Evolutionary conservation across 768 basidiomycete species (phyloP).

Genomic region (Leccinum broughii): DNA sequence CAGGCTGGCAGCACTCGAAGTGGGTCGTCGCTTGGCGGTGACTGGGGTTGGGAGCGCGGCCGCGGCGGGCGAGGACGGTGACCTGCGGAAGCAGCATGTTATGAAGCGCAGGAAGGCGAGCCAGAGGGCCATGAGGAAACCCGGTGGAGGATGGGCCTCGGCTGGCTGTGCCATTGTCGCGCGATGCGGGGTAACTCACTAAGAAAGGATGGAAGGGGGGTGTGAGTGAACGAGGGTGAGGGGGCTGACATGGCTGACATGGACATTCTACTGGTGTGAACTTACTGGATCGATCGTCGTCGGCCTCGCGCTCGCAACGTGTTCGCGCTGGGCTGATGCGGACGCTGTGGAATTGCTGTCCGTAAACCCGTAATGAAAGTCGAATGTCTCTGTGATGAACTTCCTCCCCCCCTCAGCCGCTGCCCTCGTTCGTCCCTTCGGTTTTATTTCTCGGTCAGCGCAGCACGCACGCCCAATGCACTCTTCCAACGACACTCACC

Average conservation of each 20-base stretch:
- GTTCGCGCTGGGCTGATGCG: conserved; percentile 4
- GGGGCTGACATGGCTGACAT: conserved; percentile 8
- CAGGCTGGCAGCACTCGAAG: conserved; percentile 4
- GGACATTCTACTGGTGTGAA: not conserved
- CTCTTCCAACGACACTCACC: conserved; percentile 21
- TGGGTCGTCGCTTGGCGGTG: conserved; percentile 10
- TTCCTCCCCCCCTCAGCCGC: not conserved
- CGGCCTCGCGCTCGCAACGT: conserved; percentile 20
- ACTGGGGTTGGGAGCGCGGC: conserved; percentile 19
- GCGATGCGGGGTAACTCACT: not conserved
- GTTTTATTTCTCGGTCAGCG: conserved; percentile 8
- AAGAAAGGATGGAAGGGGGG: not conserved
- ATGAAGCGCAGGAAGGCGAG: conserved; percentile 12
- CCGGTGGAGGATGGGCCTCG: not conserved
- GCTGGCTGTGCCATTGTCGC: conserved; percentile 4
- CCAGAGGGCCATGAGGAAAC: conserved; percentile 23
- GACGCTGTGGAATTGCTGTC: not conserved
- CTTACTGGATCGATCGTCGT: conserved; percentile 15
- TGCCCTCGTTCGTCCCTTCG: not conserved
- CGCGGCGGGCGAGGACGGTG: conserved; percentile 2
- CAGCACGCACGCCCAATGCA: conserved; percentile 20
- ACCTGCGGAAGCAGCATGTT: conserved; percentile 10
- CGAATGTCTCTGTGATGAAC: not conserved
- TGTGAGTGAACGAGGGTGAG: not conserved
- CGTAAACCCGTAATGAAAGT: not conserved